phyloP scores from a whole-genome alignment of 1,139 yeast species.

The Groenewaldozyma auringiensis region DNA sequence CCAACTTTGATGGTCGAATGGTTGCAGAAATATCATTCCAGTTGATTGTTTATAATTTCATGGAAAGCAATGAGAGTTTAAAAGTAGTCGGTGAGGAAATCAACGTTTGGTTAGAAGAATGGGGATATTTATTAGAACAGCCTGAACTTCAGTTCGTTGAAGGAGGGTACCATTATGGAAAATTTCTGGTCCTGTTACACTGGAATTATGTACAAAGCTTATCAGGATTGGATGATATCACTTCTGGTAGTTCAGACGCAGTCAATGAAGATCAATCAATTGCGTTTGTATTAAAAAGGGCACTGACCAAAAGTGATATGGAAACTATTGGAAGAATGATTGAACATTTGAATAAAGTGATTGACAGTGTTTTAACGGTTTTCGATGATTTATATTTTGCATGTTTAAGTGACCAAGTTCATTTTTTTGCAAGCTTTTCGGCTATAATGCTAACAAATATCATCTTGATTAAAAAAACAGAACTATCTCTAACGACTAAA shows the following conservation, averaged over 20 bases:
- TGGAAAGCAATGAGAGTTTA: conserved; percentile 37
- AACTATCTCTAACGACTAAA: not conserved
- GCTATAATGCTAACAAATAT: conserved; percentile 40
- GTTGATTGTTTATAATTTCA: conserved; percentile 52
- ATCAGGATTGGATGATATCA: not conserved
- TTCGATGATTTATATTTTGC: conserved; percentile 59
- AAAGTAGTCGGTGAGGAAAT: conserved; percentile 34
- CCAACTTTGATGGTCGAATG: conserved; percentile 79
- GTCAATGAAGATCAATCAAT: not conserved
- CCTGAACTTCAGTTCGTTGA: conserved; percentile 68
- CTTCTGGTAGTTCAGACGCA: not conserved
- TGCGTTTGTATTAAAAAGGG: conserved; percentile 1
- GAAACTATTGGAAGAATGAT: conserved; percentile 21
- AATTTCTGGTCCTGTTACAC: conserved; percentile 42
- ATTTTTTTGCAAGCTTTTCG: conserved; percentile 48
- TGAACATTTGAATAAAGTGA: conserved; percentile 38
- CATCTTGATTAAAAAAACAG: conserved; percentile 12
- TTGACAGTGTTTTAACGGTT: conserved; percentile 37
- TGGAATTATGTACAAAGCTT: conserved; percentile 22
- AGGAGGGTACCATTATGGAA: conserved; percentile 60
- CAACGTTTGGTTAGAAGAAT: conserved; percentile 57
- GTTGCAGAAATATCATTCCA: conserved; percentile 69
- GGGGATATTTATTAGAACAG: conserved; percentile 66
- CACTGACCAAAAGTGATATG: conserved; percentile 15
- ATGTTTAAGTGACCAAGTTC: conserved; percentile 60